Conservation (phyloP, 176 grass and related monocot genomes). For the Phyllostachys edulis region DNA sequence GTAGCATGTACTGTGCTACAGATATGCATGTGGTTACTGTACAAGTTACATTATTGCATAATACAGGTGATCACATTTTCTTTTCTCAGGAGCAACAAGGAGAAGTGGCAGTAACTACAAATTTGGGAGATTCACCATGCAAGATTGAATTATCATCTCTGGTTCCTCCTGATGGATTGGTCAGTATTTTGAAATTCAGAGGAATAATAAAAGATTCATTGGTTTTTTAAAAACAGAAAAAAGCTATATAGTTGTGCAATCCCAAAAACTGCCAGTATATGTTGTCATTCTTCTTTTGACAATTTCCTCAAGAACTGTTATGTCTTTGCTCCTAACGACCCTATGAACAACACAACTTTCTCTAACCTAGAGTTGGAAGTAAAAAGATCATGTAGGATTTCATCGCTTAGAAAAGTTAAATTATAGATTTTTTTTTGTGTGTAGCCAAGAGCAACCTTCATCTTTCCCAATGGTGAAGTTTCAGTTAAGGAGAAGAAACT, state of each 20-base stretch:
- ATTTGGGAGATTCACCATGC: slow-evolving; percentile 78
- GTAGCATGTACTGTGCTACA: neutral
- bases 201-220: neutral
- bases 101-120: slow-evolving; percentile 69
- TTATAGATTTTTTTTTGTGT: slow-evolving; percentile 21
- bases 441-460: slow-evolving; percentile 80
- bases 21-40: neutral
- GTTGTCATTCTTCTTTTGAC: neutral
- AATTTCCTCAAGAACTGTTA: neutral
- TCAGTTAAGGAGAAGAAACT: slow-evolving; percentile 71
- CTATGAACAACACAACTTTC: neutral
- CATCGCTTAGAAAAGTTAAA: slow-evolving; percentile 18
- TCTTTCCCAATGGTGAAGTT: slow-evolving; percentile 78
- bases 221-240: neutral
- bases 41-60: neutral
- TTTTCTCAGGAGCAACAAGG: slow-evolving; percentile 73
- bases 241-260: neutral
- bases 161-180: slow-evolving; percentile 73
- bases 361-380: neutral
- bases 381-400: neutral
- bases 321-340: neutral
- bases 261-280: neutral
- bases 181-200: slow-evolving; percentile 43
- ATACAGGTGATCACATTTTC: slow-evolving; percentile 16
- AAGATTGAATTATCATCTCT: slow-evolving; percentile 78